phyloP scores from a whole-genome alignment of 2,329 filamentous ascomycete species.

The Venturia oleaginea region DNA sequence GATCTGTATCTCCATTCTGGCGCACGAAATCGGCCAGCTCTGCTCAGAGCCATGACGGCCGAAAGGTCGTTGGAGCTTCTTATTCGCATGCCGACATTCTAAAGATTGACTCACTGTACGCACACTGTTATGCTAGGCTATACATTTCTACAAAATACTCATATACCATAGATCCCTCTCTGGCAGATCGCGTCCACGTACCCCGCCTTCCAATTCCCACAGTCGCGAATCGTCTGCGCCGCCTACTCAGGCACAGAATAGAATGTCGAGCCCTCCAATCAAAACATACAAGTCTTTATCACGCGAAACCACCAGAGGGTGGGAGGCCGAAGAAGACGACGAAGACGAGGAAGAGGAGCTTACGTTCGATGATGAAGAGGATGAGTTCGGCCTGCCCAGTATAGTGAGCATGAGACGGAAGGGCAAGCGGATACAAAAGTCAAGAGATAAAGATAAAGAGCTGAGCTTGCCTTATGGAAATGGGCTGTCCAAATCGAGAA shows the following conservation, averaged over 20 bases:
- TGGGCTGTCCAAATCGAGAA: conserved; percentile 2
- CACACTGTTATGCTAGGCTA: conserved; percentile 14
- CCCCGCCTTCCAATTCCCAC: conserved; percentile 57
- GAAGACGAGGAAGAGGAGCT: conserved; percentile 63
- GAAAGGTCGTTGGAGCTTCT: conserved; percentile 78
- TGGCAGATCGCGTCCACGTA: conserved; percentile 59
- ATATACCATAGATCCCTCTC: conserved; percentile 47
- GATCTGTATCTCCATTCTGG: conserved; percentile 88
- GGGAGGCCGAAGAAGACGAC: conserved; percentile 56
- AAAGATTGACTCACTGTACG: conserved; percentile 73
- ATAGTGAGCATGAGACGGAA: conserved; percentile 84
- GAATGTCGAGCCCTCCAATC: conserved; percentile 50
- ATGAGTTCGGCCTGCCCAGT: conserved; percentile 91
- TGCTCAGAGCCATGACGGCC: conserved; percentile 41
- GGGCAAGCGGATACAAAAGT: conserved; percentile 37
- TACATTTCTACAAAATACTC: conserved; percentile 12
- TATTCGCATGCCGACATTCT: conserved; percentile 96
- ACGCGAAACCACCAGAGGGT: conserved; percentile 73
- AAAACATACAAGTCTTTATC: conserved; percentile 74
- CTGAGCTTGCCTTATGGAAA: conserved; percentile 17
- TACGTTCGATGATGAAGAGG: conserved; percentile 76
- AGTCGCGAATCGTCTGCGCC: conserved; percentile 50
- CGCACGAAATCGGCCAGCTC: conserved; percentile 44
- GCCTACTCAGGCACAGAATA: conserved; percentile 41
- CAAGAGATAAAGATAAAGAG: conserved; percentile 38